Percentiles rank a stretch among this genome's conserved stretches.
phyloP scores from a whole-genome alignment of 2,329 filamentous ascomycete species.

The Verticillium dahliae region DNA sequence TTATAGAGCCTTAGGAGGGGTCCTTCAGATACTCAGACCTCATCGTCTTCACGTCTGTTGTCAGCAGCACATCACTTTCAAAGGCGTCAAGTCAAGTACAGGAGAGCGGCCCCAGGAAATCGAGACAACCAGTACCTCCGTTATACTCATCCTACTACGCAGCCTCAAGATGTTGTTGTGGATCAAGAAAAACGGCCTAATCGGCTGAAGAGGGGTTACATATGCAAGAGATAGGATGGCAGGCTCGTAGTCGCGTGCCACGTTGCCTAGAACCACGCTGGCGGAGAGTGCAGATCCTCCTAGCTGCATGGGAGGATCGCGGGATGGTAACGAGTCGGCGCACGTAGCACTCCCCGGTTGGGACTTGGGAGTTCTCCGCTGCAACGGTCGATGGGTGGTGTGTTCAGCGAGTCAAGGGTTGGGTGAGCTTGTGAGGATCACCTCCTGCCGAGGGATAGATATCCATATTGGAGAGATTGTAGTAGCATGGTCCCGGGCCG shows the following conservation, averaged over 20 bases:
- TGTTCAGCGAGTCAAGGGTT: not conserved
- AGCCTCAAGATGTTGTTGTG: too few relatives aligned
- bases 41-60: too few relatives aligned
- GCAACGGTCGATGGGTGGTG: not conserved
- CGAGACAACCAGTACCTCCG: too few relatives aligned
- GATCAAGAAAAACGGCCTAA: too few relatives aligned
- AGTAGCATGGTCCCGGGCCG: not conserved
- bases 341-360: not conserved
- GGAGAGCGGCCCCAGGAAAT: too few relatives aligned
- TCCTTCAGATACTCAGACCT: too few relatives aligned
- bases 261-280: not conserved
- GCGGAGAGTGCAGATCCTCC: not conserved
- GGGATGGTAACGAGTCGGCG: not conserved
- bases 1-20: too few relatives aligned
- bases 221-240: too few relatives aligned
- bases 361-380: not conserved
- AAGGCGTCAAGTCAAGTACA: too few relatives aligned
- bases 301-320: not conserved
- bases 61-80: too few relatives aligned
- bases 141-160: too few relatives aligned
- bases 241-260: not conserved
- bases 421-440: not conserved
- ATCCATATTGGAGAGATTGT: not conserved
- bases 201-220: too few relatives aligned
- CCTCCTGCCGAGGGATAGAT: not conserved